Base-by-base conservation (phyloP, 2,329 filamentous ascomycete genomes). In the Trichoderma gracile region DNA sequence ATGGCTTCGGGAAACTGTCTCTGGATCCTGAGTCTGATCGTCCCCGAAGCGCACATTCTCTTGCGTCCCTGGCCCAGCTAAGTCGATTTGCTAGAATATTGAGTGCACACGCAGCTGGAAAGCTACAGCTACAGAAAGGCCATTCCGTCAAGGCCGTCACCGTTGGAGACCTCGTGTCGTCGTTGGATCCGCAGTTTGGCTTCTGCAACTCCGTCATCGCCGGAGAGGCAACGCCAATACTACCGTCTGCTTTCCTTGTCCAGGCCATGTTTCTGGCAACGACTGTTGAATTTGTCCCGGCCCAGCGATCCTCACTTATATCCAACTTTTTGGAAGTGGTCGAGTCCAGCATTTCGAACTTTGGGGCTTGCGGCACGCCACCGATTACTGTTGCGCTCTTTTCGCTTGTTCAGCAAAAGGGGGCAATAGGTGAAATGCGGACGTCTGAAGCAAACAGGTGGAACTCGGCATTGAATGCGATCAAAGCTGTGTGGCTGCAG, bases 141-240 rank as follows among this genome's bases (percentile, higher is more conserved):
- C 15, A 3, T n/a, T 43, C 40, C 46, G 40, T 17, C 23, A 54
- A 46, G n/a, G 49, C 40, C 38, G 50, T 46, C 38, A 19, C 59
- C n/a, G 59, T 62, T 19, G 59, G 59, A 19, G 59, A 62, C 12
- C 59, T 62, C 17, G 59, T 62, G 4, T 54, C 59, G 6, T 53
- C 59, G 2, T 40, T 62, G 40, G 23, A 54, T 62, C 50, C 59
- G 15, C 59, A 62, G 10, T 62, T 62, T 42, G 46, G 59, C 49
- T 62, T 62, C 21, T 62, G 59, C 50, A 62, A 62, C 43, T 62
- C 59, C 19, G 59, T 62, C 19, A 62, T 62, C 6, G 49, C 59
- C 3, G 59, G 47, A 53, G 59, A 53, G 6, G 47, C 59, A 25
- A 54, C 49, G 3, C 59, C 59, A 38, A 54, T 54, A 23, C 6